Evolutionary conservation across 2,329 filamentous ascomycete species (phyloP), one percentile per base, ranked within the genome.

Genomic region (Thermomyces lanuginosus): DNA sequence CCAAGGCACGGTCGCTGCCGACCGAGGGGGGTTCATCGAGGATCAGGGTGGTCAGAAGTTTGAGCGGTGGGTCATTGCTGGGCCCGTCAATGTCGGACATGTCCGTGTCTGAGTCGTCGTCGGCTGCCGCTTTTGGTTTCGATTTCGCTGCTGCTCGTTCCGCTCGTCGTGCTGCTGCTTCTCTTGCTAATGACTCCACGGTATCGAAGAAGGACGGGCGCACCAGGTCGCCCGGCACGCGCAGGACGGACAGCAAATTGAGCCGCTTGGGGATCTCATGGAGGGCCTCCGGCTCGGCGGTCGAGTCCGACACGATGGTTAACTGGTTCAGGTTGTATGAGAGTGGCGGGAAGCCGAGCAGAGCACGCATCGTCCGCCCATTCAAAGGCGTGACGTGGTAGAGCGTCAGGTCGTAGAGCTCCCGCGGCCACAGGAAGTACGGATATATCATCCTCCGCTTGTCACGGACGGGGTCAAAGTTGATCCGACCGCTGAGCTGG

Each of bases 221-320:
- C 8, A 47, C 36, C n/a, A 45, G 26, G 18, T 44, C 41, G n/a
- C 46, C 48, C 6, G 45, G 46, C 8, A 50, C 23, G 21, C 43
- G 45, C 24, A 51, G 45, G 27, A 40, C 45, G 13, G 30, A 34
- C 5, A 51, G 30, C 6, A 31, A 33, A 2, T 43, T 43, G 3
- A 50, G 32, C 14, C 42, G 44, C 6, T 32, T 28, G 2, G 41
- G 40, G 13, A 48, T 39, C 6, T 37, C 30, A 19, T 39, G 40
- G 19, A 48, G 39, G 5, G 38, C 43, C 16, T 42, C 40, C 2
- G 39, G 34, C 6, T 39, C 27, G 24, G 29, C 41, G 37, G 33
- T 47, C 45, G n/a, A n/a, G 8, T 32, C 26, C 13, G 34, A 30
- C 11, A 39, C 40, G 24, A 48, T 38, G 6, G 33, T 41, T 27